Conservation (phyloP, 176 grass and related monocot species). For the Oryza meridionalis region DNA sequence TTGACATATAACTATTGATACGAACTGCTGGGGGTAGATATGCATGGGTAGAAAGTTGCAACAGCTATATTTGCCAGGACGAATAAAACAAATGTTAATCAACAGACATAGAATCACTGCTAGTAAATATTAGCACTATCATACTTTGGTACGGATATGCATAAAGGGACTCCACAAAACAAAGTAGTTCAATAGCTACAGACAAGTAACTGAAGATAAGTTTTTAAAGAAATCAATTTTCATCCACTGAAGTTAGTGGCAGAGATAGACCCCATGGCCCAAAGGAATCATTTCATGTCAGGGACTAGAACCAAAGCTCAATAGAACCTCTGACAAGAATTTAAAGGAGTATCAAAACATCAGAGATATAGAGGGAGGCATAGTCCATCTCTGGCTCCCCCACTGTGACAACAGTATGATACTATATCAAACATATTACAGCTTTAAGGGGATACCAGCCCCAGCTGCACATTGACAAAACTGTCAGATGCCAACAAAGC, state of each 20-base stretch:
- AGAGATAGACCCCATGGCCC: neutral
- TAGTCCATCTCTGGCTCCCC: neutral
- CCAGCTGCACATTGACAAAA: slow-evolving; percentile 25
- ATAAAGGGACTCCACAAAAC: neutral
- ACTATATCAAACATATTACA: slow-evolving; percentile 6
- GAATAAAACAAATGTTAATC: slow-evolving; percentile 5
- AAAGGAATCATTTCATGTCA: neutral
- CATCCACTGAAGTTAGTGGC: slow-evolving; percentile 5
- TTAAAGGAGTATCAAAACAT: neutral
- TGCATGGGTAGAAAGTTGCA: neutral
- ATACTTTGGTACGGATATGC: slow-evolving; percentile 6
- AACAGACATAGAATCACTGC: neutral
- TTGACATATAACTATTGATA: neutral
- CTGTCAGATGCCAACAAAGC: slow-evolving; percentile 8
- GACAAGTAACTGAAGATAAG: slow-evolving; percentile 7
- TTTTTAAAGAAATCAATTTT: slow-evolving; percentile 12
- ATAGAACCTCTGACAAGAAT: neutral
- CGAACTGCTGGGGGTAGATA: neutral
- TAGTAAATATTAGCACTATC: neutral
- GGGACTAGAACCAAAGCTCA: neutral
- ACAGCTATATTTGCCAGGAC: neutral
- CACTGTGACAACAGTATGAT: slow-evolving; percentile 10
- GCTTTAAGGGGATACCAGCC: slow-evolving; percentile 21
- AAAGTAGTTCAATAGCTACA: slow-evolving; percentile 6
- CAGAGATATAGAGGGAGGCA: neutral